Conservation (phyloP, 495 filamentous ascomycete species). For the Darksidea phi region DNA sequence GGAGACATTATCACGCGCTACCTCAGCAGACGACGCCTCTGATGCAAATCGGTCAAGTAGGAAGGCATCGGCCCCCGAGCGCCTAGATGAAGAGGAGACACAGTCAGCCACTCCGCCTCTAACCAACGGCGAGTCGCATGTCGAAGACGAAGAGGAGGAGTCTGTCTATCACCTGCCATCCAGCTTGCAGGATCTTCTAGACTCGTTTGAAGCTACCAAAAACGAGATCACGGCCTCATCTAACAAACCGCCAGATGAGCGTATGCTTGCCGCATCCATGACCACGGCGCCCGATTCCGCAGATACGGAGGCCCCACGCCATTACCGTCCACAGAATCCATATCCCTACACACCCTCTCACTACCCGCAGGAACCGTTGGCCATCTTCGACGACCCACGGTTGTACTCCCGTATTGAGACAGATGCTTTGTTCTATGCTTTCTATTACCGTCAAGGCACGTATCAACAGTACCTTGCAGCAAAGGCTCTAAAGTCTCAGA, state of each 20-base stretch:
- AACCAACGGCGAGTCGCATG: slow-evolving; percentile 56
- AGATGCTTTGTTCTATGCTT: slow-evolving; percentile 97
- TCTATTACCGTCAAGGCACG: slow-evolving; percentile 95
- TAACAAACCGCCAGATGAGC: slow-evolving; percentile 45
- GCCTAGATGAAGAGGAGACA: slow-evolving; percentile 31
- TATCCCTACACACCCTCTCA: slow-evolving; percentile 72
- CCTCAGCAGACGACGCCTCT: slow-evolving; percentile 30
- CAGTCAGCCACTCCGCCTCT: slow-evolving; percentile 41
- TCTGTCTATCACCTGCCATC: slow-evolving; percentile 94
- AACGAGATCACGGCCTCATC: slow-evolving; percentile 38
- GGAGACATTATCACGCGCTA: slow-evolving; percentile 42
- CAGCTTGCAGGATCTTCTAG: slow-evolving; percentile 81
- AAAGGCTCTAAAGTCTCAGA: slow-evolving; percentile 91
- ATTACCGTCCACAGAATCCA: slow-evolving; percentile 77
- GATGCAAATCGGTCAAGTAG: slow-evolving; percentile 11
- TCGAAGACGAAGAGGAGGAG: slow-evolving; percentile 56
- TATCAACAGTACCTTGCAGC: slow-evolving; percentile 97
- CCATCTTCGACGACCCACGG: slow-evolving; percentile 85
- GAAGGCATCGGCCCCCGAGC: slow-evolving; percentile 21
- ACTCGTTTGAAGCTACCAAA: slow-evolving; percentile 84
- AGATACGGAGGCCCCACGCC: slow-evolving; percentile 77
- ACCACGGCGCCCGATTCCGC: slow-evolving; percentile 66
- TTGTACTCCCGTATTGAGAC: slow-evolving; percentile 88
- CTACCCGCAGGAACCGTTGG: slow-evolving; percentile 86
- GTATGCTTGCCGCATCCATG: slow-evolving; percentile 70